Base-by-base conservation (phyloP, 768 basidiomycete species). In the Naganishia randhawae region DNA sequence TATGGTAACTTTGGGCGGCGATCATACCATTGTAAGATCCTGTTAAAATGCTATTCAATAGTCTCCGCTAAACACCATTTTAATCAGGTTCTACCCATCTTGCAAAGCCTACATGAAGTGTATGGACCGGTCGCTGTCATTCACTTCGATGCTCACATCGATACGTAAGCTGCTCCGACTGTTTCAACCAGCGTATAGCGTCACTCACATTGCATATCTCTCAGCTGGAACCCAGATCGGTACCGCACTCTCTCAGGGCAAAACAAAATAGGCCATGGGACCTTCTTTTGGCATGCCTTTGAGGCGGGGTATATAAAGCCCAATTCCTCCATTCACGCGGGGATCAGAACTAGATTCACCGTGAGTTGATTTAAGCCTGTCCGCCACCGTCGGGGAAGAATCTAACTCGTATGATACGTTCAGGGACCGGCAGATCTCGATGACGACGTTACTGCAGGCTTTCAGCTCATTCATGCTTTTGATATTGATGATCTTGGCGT, bases 61-160 rank as follows among this genome's bases (percentile, higher is more conserved):
- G 69, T 31, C 17, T 89, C 31, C n/a, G 48, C 32, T 25, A 11
- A 35, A 19, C 31, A 35, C 13, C 13, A 9, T 14, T 27, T 39
- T 3, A 8, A 27, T 17, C 33, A 65, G 63, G 63, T 65, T 9
- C 84, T 92, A 19, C 90, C 91, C 9, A 91, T 93, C 72, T 84
- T 94, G 16, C 87, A 90, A 51, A 85, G 45, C 17, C 80, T 94
- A 50, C 80, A 89, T 81, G 86, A 86, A 74, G 83, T 89, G 29
- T 91, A 93, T 75, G 91, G 91, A 0, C 89, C 89, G 0, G 71
- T 80, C 32, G 51, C 63, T 35, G 52, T 66, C 53, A 66, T 66
- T 11, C 91, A 92, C 76, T 91, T 92, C 70, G 90, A 92, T 74
- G 88, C 89, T 35, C 89, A 92, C 79, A 84, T 91, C 79, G 89